Percentiles rank a stretch among this genome's conserved stretches.
Conservation (phyloP, 768 basidiomycete species). For the Hypholoma fasciculare region DNA sequence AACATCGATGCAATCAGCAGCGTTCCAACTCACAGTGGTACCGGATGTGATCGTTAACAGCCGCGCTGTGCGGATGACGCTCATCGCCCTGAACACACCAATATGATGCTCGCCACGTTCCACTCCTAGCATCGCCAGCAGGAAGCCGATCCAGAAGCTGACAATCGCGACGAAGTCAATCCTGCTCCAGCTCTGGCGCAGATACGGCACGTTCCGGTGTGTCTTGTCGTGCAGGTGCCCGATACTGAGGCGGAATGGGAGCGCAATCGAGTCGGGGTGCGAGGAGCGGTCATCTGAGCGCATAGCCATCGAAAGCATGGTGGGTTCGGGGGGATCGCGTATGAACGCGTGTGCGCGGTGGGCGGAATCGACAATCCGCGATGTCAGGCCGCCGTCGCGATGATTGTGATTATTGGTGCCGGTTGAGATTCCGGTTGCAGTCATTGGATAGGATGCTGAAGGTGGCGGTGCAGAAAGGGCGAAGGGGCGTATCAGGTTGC, state of each 20-base stretch:
- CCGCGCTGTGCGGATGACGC: constrained; percentile 80
- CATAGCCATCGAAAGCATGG: constrained; percentile 51
- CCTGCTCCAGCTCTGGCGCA: constrained; percentile 90
- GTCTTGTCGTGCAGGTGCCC: constrained; percentile 53
- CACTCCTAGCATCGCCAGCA: constrained; percentile 61
- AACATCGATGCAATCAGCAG: neutral
- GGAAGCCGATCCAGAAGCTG: constrained; percentile 86
- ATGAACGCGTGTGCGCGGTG: constrained; percentile 38
- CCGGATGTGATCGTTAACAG: constrained; percentile 87
- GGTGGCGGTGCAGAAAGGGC: constrained; percentile 34
- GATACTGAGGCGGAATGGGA: constrained; percentile 67
- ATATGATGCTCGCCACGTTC: constrained; percentile 75
- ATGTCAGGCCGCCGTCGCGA: constrained; percentile 27
- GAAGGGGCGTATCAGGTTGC: constrained; percentile 56
- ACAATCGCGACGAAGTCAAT: constrained; percentile 87
- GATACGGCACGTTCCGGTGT: constrained; percentile 76
- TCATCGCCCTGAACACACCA: constrained; percentile 86
- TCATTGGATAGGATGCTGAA: constrained; percentile 24
- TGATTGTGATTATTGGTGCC: constrained; percentile 8
- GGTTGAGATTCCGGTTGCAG: constrained; percentile 11
- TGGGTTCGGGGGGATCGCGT: constrained; percentile 46
- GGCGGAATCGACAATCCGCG: constrained; percentile 25
- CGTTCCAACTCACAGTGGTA: constrained; percentile 66
- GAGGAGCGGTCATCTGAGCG: constrained; percentile 35
- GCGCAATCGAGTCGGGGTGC: constrained; percentile 42